Base-by-base conservation (phyloP, 2,329 filamentous ascomycete species). In the Endocalyx cinctus region DNA sequence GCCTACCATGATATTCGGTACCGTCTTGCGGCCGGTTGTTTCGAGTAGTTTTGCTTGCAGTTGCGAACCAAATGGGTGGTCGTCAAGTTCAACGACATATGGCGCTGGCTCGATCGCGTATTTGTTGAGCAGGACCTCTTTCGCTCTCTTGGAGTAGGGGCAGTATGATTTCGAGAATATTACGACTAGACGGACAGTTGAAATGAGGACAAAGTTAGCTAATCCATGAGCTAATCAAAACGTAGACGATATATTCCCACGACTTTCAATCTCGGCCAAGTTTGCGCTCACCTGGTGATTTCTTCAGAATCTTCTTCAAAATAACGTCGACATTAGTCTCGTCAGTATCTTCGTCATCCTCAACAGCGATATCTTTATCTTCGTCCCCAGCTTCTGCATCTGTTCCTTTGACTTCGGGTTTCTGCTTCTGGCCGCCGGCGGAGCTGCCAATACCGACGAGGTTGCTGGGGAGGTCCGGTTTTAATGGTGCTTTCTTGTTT, bases 141-240 rank as follows among this genome's bases (percentile, higher is more conserved):
- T 98, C 28, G 92, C 92, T 48, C 79, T 80, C 55, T 80, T 83
- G 32, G 88, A 96, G 64, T 77, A 82, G 1, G 84, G 87, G 60
- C 92, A 98, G 64, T 90, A 95, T 2, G 84, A 78, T 63, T 98
- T 97, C 44, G 88, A 95, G 67, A 97, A 97, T 50, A 98, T 87
- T 57, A 96, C 85, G 39, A 97, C 87, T 92, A 50, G 20, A 25
- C 6, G n/a, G n/a, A n/a, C n/a, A n/a, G n/a, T n/a, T n/a, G n/a
- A n/a, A n/a, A n/a, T n/a, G n/a, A n/a, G n/a, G n/a, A n/a, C 34
- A 31, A 42, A 26, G 28, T 35, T 34, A 10, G 26, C 35, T 12
- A n/a, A n/a, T n/a, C n/a, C n/a, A n/a, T n/a, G n/a, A n/a, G n/a
- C n/a, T n/a, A n/a, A n/a, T n/a, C n/a, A n/a, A n/a, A n/a, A n/a